These are phyloP conservation scores for Rhododendron ovatum DNA, from an alignment of 148 eudicot species.

Conservation along the genomic window DNA sequence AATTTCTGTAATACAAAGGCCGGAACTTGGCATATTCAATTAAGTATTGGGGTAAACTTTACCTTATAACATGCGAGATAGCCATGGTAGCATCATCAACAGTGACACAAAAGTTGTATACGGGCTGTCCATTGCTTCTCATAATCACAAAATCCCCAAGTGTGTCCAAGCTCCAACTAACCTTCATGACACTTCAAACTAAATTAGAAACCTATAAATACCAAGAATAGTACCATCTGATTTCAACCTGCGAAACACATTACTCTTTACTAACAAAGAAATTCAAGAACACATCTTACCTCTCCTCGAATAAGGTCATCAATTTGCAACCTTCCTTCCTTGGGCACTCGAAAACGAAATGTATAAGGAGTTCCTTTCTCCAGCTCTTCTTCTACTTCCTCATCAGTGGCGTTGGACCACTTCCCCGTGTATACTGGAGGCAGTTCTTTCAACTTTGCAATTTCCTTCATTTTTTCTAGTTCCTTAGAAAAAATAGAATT, in stretches of 20 bases:
- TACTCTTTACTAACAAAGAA: not conserved
- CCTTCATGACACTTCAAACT: conserved; percentile 71
- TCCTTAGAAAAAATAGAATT: conserved; percentile 40
- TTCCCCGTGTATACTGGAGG: conserved; percentile 94
- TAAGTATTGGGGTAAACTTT: conserved; percentile 7
- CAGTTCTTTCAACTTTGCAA: conserved; percentile 64
- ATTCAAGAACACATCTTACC: conserved; percentile 34
- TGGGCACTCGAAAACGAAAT: conserved; percentile 91
- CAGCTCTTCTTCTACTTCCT: conserved; percentile 68
- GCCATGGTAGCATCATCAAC: conserved; percentile 99
- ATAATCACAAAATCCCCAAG: conserved; percentile 99
- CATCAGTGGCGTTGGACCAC: conserved; percentile 76
- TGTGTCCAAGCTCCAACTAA: conserved; percentile 84
- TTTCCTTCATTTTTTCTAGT: conserved; percentile 89
- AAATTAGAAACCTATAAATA: conserved; percentile 34
- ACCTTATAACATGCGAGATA: conserved; percentile 97
- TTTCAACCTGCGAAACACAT: not conserved
- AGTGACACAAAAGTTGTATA: conserved; percentile 97
- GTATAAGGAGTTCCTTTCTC: conserved; percentile 83
- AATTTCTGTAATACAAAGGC: not conserved
- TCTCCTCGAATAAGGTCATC: conserved; percentile 87
- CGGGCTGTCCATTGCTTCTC: conserved; percentile 99
- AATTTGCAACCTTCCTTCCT: conserved; percentile 74
- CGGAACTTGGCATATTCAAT: not conserved
- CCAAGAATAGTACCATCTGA: not conserved